Conservation (phyloP, 495 filamentous ascomycete genomes). For the Sordaria brevicollis region DNA sequence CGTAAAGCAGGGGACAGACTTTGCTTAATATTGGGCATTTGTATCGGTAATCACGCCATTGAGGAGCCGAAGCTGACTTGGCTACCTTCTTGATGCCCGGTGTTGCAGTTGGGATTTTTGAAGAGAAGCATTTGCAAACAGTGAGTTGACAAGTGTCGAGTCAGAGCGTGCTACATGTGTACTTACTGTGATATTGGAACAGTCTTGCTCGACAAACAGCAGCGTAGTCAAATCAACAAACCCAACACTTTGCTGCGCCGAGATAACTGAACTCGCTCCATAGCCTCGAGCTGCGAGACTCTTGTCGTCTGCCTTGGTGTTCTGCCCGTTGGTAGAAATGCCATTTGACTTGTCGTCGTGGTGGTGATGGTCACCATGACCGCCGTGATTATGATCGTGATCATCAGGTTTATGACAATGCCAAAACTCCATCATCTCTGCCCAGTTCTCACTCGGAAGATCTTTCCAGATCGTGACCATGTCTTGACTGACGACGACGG, state of each 20-base stretch:
- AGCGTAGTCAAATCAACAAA: constrained; percentile 76
- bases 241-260: constrained; percentile 51
- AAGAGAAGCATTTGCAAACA: constrained; percentile 3
- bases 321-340: constrained; percentile 1
- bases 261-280: constrained; percentile 58
- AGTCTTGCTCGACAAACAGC: constrained; percentile 55
- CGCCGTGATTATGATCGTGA: constrained; percentile 21
- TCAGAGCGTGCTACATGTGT: not conserved
- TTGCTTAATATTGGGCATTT: constrained; percentile 66
- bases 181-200: constrained; percentile 53
- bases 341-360: not conserved
- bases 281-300: constrained; percentile 57
- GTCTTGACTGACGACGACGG: constrained; percentile 31
- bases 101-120: not conserved
- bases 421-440: constrained; percentile 99
- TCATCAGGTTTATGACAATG: constrained; percentile 84
- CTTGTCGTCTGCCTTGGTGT: constrained; percentile 25
- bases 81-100: constrained; percentile 86
- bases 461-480: constrained; percentile 71
- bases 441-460: constrained; percentile 92
- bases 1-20: constrained; percentile 17
- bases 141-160: constrained; percentile 2
- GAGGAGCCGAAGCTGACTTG: constrained; percentile 41
- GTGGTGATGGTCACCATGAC: constrained; percentile 10
- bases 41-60: constrained; percentile 78